Base-by-base conservation (phyloP, 257 asterid genomes). In the Jasminum sambac region DNA sequence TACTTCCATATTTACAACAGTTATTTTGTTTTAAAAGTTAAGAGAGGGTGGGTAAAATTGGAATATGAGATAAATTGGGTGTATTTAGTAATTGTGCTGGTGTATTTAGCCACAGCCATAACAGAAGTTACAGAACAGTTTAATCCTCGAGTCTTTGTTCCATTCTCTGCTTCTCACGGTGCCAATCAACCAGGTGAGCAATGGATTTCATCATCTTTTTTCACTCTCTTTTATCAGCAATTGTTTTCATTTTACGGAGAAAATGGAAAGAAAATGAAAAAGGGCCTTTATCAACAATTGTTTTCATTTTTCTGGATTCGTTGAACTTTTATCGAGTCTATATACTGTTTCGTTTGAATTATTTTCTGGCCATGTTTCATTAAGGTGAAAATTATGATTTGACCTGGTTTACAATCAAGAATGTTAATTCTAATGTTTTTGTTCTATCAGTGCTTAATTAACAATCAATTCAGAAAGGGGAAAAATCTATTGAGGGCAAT, bases 401-500 rank as follows among this genome's bases (percentile, higher is more conserved):
- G 11, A 50, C n/a, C 25, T 50, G 25, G 25, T 17, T 50, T 50
- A 50, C 25, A 9, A 17, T 50, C 59, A 50, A n/a, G 59, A n/a
- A 2, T 17, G 25, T 50, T 50, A 17, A 50, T 17, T 50, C 8
- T 30, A 48, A 30, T 55, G 16, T 55, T 55, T 55, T 21, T 55
- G 62, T 55, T 55, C 36, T 23, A 55, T 55, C 34, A 55, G 34
- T 13, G 34, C 34, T 19, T 52, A 19, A 23, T 21, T 30, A 30
- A 30, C 36, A 55, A 19, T 17, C 34, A 55, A 23, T 55, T 21
- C 34, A 11, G 34, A 55, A 55, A 55, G 23, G 60, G 17, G 17
- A n/a, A n/a, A 55, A 9, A 13, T 8, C 34, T 23, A 6, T 30
- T 1, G 36, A 30, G 36, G 36, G 36, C 36, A 48, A 84, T 84